Evolutionary conservation across 768 basidiomycete species (phyloP).

Genomic region (Mycena haematopus): DNA sequence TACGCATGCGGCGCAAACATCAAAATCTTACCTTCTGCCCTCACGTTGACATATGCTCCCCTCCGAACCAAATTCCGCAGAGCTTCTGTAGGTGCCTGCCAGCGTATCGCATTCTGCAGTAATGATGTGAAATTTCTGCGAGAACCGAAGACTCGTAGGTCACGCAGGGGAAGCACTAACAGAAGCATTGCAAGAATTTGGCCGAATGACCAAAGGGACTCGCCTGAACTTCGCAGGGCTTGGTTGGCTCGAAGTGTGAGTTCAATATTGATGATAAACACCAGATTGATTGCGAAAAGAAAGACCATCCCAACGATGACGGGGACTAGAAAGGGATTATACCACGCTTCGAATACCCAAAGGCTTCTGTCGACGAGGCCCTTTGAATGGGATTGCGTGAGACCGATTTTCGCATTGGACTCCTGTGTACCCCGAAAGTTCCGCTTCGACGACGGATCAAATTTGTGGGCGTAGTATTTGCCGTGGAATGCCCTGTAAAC

Average conservation of each 20-base stretch:
- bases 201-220: slow-evolving; percentile 30
- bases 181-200: slow-evolving; percentile 33
- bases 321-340: slow-evolving; percentile 12
- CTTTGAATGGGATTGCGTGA: not conserved
- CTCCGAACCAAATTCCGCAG: slow-evolving; percentile 12
- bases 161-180: slow-evolving; percentile 32
- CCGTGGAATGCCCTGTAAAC: slow-evolving; percentile 4
- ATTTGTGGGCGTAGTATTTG: not conserved
- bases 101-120: not conserved
- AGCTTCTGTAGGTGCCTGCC: not conserved
- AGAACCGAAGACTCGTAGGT: slow-evolving; percentile 3
- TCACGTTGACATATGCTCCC: slow-evolving; percentile 7
- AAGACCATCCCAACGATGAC: slow-evolving; percentile 14
- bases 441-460: not conserved
- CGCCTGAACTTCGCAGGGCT: not conserved
- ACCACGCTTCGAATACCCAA: not conserved
- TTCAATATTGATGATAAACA: slow-evolving; percentile 31
- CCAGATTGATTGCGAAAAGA: slow-evolving; percentile 30
- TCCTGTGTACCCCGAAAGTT: not conserved
- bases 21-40: slow-evolving; percentile 3
- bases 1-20: not conserved
- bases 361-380: not conserved
- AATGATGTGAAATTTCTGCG: not conserved
- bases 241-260: slow-evolving; percentile 26
- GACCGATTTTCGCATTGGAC: not conserved